Evolutionary conservation across 2,329 filamentous ascomycete genomes (phyloP).

Genomic region (Chaetomiaceae sp.): DNA sequence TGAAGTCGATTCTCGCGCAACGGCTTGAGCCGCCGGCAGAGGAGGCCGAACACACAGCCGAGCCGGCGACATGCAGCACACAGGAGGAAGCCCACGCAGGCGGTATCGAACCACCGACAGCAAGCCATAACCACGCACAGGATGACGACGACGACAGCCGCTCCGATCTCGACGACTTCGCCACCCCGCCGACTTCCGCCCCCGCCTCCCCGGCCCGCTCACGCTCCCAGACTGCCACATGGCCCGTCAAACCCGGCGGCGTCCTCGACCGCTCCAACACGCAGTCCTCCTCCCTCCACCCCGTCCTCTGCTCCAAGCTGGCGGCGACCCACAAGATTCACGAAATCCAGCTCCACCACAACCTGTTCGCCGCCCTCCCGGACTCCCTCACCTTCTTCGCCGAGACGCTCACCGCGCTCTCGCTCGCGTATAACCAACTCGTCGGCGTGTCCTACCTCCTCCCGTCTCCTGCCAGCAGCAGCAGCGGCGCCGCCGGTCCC

Average conservation of each 20-base stretch:
- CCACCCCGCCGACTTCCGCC: conserved; percentile 51
- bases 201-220: conserved; percentile 45
- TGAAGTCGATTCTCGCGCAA: conserved; percentile 66
- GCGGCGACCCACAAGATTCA: conserved; percentile 46
- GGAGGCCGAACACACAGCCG: conserved; percentile 29
- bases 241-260: conserved; percentile 53
- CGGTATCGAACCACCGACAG: conserved; percentile 10
- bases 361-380: conserved; percentile 66
- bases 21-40: conserved; percentile 55
- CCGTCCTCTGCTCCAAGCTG: conserved; percentile 50
- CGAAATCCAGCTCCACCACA: conserved; percentile 67
- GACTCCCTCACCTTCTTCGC: conserved; percentile 65
- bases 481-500: conserved; percentile 22
- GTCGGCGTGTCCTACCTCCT: conserved; percentile 59
- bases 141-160: conserved; percentile 38
- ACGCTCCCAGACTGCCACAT: conserved; percentile 43
- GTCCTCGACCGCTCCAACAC: conserved; percentile 66
- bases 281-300: conserved; percentile 53
- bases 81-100: background rate
- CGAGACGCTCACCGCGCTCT: conserved; percentile 63
- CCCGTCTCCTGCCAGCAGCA: too few species aligned
- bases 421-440: conserved; percentile 69
- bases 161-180: conserved; percentile 51
- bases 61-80: conserved; percentile 13
- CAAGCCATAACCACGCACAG: too few species aligned